A percentile compares a stretch with the other conserved stretches of the same genome.
phyloP scores from a whole-genome alignment of 2,329 filamentous ascomycete genomes.

The Arthroderma sp. region DNA sequence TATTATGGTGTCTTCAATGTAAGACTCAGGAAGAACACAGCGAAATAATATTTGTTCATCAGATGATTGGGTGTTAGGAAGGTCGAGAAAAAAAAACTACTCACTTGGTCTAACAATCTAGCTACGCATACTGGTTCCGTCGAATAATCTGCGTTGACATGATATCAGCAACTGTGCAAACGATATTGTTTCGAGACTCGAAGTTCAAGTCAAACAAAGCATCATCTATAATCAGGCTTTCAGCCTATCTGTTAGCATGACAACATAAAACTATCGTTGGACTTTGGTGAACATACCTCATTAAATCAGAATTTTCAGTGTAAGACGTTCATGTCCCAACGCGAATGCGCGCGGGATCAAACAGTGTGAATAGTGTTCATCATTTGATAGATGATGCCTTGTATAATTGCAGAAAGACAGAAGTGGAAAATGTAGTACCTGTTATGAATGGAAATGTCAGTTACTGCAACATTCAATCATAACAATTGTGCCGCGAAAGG shows the following conservation, averaged over 20 bases:
- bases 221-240: constrained; percentile 31
- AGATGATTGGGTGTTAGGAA: constrained; percentile 17
- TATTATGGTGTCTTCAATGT: constrained; percentile 44
- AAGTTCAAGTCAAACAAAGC: constrained; percentile 6
- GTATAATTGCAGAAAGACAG: constrained; percentile 10
- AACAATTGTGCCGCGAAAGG: no score
- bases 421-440: constrained; percentile 10
- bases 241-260: constrained; percentile 22
- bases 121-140: not conserved
- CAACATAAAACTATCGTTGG: constrained; percentile 9
- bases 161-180: not conserved
- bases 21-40: constrained; percentile 52
- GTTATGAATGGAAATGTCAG: constrained; percentile 3
- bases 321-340: constrained; percentile 45
- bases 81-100: constrained; percentile 4
- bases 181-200: not conserved
- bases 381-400: constrained; percentile 36
- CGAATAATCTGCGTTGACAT: not conserved
- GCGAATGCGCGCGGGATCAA: constrained; percentile 44
- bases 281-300: constrained; percentile 37
- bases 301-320: constrained; percentile 61
- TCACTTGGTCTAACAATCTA: constrained; percentile 3
- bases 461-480: no score
- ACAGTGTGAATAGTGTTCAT: constrained; percentile 63
- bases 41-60: constrained; percentile 49